Conservation (phyloP, 495 filamentous ascomycete genomes). For the Entonaema liquescens region DNA sequence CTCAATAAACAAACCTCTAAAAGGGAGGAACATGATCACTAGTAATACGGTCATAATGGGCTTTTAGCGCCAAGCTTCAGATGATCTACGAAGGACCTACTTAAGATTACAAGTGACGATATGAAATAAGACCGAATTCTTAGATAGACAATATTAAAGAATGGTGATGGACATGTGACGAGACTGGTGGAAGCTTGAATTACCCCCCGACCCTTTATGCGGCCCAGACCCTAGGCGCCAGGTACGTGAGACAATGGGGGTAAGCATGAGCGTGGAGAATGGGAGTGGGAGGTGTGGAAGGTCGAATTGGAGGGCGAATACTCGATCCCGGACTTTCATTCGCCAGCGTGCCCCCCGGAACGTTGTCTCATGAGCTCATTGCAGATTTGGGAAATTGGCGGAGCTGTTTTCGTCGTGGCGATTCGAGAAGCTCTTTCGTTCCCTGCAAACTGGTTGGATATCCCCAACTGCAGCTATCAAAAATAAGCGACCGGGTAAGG, state of each 20-base stretch:
- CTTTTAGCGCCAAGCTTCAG: neutral
- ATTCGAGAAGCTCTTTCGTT: conserved; percentile 24
- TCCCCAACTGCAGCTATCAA: conserved; percentile 27
- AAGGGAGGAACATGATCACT: conserved; percentile 4
- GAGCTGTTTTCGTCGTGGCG: conserved; percentile 23
- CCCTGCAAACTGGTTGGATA: conserved; percentile 27
- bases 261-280: conserved; percentile 38
- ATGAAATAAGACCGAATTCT: conserved; percentile 12
- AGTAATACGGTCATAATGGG: neutral
- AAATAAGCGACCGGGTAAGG: conserved; percentile 12
- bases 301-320: conserved; percentile 26
- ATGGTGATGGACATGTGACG: conserved; percentile 33
- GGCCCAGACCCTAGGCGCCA: conserved; percentile 40
- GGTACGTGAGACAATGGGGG: conserved; percentile 40
- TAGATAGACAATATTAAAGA: conserved; percentile 19
- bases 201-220: conserved; percentile 30
- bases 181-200: conserved; percentile 29
- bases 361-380: conserved; percentile 26
- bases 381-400: conserved; percentile 37
- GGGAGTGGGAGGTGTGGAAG: conserved; percentile 28
- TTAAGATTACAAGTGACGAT: conserved; percentile 3
- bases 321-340: conserved; percentile 28
- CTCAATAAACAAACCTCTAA: neutral
- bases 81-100: neutral
- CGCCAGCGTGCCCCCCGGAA: conserved; percentile 17